These are phyloP conservation scores for Cladosporium sp. DNA, from an alignment of 2,329 filamentous ascomycete species.

Conservation along the genomic window DNA sequence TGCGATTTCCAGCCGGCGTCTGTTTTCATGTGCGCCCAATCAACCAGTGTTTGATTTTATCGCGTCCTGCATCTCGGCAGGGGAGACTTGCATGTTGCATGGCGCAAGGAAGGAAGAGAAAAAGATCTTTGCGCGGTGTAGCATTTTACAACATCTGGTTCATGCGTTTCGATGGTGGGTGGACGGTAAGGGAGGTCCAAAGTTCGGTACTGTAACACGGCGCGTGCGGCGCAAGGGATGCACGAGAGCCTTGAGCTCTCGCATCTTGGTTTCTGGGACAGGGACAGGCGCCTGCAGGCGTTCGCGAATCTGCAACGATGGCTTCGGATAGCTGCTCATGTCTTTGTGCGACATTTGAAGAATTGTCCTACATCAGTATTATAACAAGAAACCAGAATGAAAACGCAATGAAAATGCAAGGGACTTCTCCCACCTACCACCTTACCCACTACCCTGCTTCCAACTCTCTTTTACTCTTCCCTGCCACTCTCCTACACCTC, in stretches of 20 bases:
- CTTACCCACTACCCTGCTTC: not conserved
- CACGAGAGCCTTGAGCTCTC: not conserved
- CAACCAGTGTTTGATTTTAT: not conserved
- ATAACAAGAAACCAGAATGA: too few relatives aligned
- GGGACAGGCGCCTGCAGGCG: slow-evolving; percentile 1
- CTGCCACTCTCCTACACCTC: too few relatives aligned
- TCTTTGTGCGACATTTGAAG: not conserved
- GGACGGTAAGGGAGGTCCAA: not conserved
- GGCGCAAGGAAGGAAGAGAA: not conserved
- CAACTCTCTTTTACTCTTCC: too few relatives aligned
- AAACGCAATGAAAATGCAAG: not conserved
- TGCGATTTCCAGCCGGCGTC: slow-evolving; percentile 6
- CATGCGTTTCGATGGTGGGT: not conserved
- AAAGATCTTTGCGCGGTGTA: not conserved
- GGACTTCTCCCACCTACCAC: not conserved
- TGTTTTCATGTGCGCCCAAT: not conserved
- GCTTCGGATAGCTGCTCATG: not conserved
- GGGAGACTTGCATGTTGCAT: not conserved
- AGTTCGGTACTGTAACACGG: not conserved
- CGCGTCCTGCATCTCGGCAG: not conserved
- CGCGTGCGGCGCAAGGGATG: not conserved
- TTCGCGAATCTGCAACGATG: not conserved
- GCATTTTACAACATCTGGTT: not conserved
- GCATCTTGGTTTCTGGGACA: not conserved
- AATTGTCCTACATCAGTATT: too few relatives aligned